Conservation (phyloP, 2,329 filamentous ascomycete genomes). For the Plenodomus tracheiphilus region DNA sequence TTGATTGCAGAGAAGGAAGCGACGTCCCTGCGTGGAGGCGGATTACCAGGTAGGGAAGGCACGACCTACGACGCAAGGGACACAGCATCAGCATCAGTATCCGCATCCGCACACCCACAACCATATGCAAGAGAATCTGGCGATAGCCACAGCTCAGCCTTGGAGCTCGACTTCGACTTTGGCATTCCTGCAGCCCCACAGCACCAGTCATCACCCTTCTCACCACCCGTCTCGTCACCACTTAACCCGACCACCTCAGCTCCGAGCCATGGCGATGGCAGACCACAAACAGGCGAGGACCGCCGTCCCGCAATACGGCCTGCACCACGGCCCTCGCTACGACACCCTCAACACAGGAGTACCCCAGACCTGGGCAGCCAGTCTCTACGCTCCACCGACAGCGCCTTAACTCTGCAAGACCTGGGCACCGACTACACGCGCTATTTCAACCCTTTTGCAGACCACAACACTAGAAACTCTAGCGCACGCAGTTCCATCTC, state of each 20-base stretch:
- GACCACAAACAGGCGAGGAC: too few relatives aligned
- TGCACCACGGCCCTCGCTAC: slow-evolving; percentile 15
- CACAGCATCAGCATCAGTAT: not conserved
- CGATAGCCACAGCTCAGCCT: slow-evolving; percentile 8
- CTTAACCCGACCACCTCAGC: slow-evolving; percentile 10
- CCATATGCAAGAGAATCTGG: not conserved
- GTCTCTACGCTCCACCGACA: slow-evolving; percentile 13
- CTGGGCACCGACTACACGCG: slow-evolving; percentile 42
- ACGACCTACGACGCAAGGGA: slow-evolving; percentile 8
- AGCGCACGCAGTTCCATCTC: slow-evolving; percentile 25
- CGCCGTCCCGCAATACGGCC: slow-evolving; percentile 15
- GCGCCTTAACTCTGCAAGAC: slow-evolving; percentile 32
- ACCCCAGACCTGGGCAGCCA: slow-evolving; percentile 20
- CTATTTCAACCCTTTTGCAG: slow-evolving; percentile 40
- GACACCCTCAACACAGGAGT: slow-evolving; percentile 14
- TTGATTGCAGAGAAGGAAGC: slow-evolving; percentile 25
- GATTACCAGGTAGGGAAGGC: slow-evolving; percentile 5
- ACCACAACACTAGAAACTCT: slow-evolving; percentile 19
- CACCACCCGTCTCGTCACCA: slow-evolving; percentile 12
- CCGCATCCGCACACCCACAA: not conserved
- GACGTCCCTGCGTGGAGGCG: slow-evolving; percentile 13
- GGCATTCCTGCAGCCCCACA: slow-evolving; percentile 6
- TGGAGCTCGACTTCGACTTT: slow-evolving; percentile 12
- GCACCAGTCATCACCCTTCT: slow-evolving; percentile 5
- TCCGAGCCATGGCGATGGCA: slow-evolving; percentile 1